These are phyloP conservation scores for Persicaria maculosa DNA, from an alignment of 148 eudicot species.

Conservation along the genomic window DNA sequence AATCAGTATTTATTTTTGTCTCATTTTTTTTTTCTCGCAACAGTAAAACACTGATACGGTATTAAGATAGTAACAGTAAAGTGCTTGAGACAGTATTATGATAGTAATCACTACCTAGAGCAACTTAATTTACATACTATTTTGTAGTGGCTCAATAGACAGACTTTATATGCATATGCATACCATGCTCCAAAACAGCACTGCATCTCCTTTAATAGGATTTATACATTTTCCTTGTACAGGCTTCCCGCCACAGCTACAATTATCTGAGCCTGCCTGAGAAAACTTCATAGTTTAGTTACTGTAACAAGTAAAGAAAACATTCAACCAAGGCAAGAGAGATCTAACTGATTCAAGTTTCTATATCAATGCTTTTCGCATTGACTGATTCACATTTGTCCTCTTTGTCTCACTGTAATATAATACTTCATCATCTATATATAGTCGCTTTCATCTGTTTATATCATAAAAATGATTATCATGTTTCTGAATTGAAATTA, in stretches of 20 bases:
- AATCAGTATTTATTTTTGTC: neutral
- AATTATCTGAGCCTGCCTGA: conserved; percentile 75
- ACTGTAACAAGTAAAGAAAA: neutral
- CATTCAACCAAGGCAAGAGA: neutral
- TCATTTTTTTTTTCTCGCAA: neutral
- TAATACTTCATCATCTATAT: no score
- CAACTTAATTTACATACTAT: no score
- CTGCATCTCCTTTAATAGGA: conserved; percentile 87
- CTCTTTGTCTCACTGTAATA: no score
- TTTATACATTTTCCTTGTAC: conserved; percentile 68
- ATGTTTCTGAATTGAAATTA: no score
- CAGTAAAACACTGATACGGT: no score
- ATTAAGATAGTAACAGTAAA: neutral
- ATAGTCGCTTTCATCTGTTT: no score
- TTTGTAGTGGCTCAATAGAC: no score
- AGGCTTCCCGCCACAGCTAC: conserved; percentile 91
- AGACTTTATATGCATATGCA: conserved; percentile 18
- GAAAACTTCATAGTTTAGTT: neutral
- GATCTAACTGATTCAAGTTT: neutral
- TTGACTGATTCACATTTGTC: no score
- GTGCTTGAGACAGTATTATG: neutral
- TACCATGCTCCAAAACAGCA: conserved; percentile 99
- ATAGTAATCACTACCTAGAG: neutral
- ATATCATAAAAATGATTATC: no score
- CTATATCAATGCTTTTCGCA: neutral